Conservation (phyloP, 371 early-diverging fungal species). For the Circinella minor region DNA sequence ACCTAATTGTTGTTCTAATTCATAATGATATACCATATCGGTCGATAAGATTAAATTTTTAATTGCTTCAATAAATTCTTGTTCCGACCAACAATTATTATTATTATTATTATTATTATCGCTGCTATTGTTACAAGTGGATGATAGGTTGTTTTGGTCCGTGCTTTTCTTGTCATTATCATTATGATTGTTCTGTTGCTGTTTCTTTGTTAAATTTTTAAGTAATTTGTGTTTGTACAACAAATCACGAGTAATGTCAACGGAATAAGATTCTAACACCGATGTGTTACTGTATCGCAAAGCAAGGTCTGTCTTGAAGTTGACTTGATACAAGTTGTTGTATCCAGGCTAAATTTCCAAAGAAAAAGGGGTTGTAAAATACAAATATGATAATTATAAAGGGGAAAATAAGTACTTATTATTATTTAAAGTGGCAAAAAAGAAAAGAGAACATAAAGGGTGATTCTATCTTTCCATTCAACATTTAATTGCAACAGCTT, state of each 20-base stretch:
- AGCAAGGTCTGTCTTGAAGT: slow-evolving; percentile 74
- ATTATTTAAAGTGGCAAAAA: slow-evolving; percentile 14
- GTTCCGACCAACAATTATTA: slow-evolving; percentile 32
- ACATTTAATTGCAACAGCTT: too few relatives aligned
- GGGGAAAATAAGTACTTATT: neutral
- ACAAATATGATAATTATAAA: slow-evolving; percentile 4
- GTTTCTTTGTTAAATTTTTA: slow-evolving; percentile 19
- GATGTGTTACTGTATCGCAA: slow-evolving; percentile 67
- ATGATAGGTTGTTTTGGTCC: too few relatives aligned
- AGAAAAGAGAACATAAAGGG: neutral
- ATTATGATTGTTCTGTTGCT: neutral
- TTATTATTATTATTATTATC: neutral
- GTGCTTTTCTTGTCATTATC: too few relatives aligned
- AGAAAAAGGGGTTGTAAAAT: slow-evolving; percentile 9
- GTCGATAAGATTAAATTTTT: slow-evolving; percentile 79
- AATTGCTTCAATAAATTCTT: slow-evolving; percentile 55
- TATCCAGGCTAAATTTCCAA: slow-evolving; percentile 70
- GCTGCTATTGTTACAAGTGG: neutral
- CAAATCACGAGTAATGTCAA: slow-evolving; percentile 64
- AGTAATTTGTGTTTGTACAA: slow-evolving; percentile 67
- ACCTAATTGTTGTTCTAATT: slow-evolving; percentile 67
- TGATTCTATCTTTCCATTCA: too few relatives aligned
- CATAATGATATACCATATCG: slow-evolving; percentile 89
- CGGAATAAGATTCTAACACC: slow-evolving; percentile 80
- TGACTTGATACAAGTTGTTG: slow-evolving; percentile 84